These are phyloP conservation scores for Hansenula lynferdii DNA, from an alignment of 1,139 yeast species.

Conservation along the genomic window DNA sequence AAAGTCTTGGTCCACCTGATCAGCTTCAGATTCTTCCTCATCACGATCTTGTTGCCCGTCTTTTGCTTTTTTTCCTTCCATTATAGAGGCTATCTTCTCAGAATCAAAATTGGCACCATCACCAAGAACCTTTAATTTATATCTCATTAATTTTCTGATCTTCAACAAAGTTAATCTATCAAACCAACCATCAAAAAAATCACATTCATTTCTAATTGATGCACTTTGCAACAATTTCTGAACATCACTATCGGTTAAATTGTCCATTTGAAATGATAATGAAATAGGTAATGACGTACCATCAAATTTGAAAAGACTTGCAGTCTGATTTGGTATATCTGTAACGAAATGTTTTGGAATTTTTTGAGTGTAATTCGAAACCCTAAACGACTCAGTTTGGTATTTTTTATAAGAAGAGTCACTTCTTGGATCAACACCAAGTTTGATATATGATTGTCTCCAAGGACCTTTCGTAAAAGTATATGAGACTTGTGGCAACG, in stretches of 20 bases:
- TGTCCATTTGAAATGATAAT: constrained; percentile 78
- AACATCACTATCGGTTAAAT: constrained; percentile 65
- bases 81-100: constrained; percentile 25
- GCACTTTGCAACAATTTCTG: constrained; percentile 40
- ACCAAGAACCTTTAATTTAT: constrained; percentile 60
- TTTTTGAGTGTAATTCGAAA: constrained; percentile 32
- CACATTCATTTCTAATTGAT: constrained; percentile 34
- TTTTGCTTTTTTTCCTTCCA: constrained; percentile 17
- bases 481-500: constrained; percentile 80
- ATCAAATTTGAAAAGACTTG: constrained; percentile 56
- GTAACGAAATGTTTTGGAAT: constrained; percentile 27
- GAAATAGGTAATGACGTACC: constrained; percentile 68
- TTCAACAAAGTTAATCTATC: constrained; percentile 55
- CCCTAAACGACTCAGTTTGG: constrained; percentile 84
- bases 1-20: constrained; percentile 17
- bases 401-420: constrained; percentile 53
- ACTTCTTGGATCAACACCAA: constrained; percentile 73
- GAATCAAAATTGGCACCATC: constrained; percentile 29
- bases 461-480: constrained; percentile 89
- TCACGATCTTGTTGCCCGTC: constrained; percentile 7
- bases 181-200: constrained; percentile 74
- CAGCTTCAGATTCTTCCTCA: constrained; percentile 26
- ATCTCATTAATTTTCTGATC: constrained; percentile 64
- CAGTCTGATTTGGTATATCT: constrained; percentile 26
- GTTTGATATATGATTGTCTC: constrained; percentile 80